Base-by-base conservation (phyloP, 2,329 filamentous ascomycete species). In the Trichophyton rubrum region DNA sequence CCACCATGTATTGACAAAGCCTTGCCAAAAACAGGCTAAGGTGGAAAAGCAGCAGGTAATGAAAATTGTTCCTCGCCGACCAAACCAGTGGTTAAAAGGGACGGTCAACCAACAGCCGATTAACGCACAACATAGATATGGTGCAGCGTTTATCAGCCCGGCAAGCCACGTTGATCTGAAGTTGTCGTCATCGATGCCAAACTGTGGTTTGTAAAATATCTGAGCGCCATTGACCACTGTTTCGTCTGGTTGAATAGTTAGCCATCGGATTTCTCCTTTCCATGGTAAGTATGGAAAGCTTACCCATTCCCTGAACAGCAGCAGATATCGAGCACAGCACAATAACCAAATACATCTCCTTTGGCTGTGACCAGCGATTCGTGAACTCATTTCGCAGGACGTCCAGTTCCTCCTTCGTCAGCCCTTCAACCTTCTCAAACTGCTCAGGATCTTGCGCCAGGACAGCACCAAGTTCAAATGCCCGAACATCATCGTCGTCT, bases 1-100 rank as follows among this genome's bases (percentile, higher is more conserved):
- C 69, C 77, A 79, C 87, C 88, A 92, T 0, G 80, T 85, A 63
- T 87, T 82, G 59, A 85, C 83, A 64, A 89, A 87, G 0, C 82
- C 80, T 67, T 82, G 78, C 81, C 81, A 83, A 38, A 79, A 70
- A 64, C 75, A 79, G 8, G 78, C 73, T 17, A 78, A 68, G 6
- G 75, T 75, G n/a, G 85, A 87, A 69, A 91, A 85, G 63, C 87
- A 81, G 53, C 86, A 88, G 4, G 88, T 84, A 61, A 89, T 75
- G 72, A 90, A 91, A 64, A 92, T 90, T 17, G 85, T 88, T 11
- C 87, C 86, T 1, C 86, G 80, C 56, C 87, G 82, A 11, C 87
- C 88, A 63, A 89, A 85, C 62, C 69, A 75, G 60, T 84, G 81
- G 72, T 90, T 90, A 71, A 89, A 80, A 0, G 87, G 87, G 41